Percentiles rank a stretch among this genome's conserved stretches.
Evolutionary conservation across 1,139 yeast genomes (phyloP).

Genomic region (Casaregolazyma suthepensis): DNA sequence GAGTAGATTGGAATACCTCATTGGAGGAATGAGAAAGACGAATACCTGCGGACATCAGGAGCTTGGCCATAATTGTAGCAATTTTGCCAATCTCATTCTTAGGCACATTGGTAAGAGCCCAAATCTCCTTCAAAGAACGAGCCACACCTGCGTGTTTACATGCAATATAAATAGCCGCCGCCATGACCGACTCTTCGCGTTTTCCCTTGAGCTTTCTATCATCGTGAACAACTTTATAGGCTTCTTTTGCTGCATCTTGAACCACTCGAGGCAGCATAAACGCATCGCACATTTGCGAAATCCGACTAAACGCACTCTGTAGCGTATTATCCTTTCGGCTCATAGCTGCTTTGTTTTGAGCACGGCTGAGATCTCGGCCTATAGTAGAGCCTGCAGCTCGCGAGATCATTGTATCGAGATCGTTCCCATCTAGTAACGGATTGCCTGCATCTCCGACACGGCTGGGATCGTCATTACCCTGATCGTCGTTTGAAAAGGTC

Average conservation of each 20-base stretch:
- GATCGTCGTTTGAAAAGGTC: conserved; percentile 91
- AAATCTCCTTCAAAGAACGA: conserved; percentile 90
- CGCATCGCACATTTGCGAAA: conserved; percentile 96
- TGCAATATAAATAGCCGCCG: conserved; percentile 91
- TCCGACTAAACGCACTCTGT: conserved; percentile 83
- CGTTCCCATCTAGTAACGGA: conserved; percentile 86
- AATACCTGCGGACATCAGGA: conserved; percentile 40
- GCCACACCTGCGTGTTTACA: conserved; percentile 94
- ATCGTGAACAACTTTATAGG: conserved; percentile 85
- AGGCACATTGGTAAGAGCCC: conserved; percentile 92
- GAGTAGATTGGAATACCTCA: conserved; percentile 57
- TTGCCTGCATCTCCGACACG: conserved; percentile 99
- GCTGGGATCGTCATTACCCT: conserved; percentile 95
- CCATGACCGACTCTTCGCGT: conserved; percentile 91
- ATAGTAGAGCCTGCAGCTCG: conserved; percentile 59
- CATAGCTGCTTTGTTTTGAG: conserved; percentile 78
- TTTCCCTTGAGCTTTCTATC: conserved; percentile 84
- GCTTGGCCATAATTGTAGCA: conserved; percentile 71
- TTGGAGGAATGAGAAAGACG: conserved; percentile 30
- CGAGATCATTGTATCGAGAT: conserved; percentile 88
- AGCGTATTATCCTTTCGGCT: conserved; percentile 85
- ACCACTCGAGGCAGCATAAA: conserved; percentile 91
- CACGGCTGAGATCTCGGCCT: conserved; percentile 83
- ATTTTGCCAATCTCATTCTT: conserved; percentile 80
- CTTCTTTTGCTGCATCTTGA: conserved; percentile 96